These are phyloP conservation scores for Neurospora discreta DNA, from an alignment of 495 filamentous ascomycete genomes.

Conservation along the genomic window DNA sequence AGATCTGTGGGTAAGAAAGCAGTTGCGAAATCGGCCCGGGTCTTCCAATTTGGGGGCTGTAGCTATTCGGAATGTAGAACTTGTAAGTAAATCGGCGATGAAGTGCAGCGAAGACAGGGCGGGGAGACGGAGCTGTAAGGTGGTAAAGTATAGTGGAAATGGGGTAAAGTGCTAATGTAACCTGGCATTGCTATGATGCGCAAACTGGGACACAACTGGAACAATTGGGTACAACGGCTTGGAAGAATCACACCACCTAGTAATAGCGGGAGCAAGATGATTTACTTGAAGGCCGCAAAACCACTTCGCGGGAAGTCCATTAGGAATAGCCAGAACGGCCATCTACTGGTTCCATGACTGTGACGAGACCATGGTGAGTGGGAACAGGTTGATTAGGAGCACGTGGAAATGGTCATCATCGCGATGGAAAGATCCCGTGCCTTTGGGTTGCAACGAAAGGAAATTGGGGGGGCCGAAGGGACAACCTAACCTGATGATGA, in stretches of 20 bases:
- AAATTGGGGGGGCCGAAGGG: neutral
- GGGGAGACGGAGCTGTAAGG: neutral
- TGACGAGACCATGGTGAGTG: neutral
- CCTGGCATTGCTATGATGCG: neutral
- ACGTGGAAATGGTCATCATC: neutral
- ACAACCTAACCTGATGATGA: too few species aligned
- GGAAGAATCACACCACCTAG: too few species aligned
- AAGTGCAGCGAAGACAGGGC: neutral
- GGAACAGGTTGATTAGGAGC: neutral
- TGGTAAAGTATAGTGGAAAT: neutral
- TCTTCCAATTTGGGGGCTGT: neutral
- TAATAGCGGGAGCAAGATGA: too few species aligned
- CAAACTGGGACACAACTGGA: too few species aligned
- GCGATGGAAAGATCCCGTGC: neutral
- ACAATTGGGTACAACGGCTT: too few species aligned
- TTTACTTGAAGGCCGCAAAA: too few species aligned
- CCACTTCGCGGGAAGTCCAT: neutral
- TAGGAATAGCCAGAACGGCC: neutral
- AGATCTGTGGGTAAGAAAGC: neutral
- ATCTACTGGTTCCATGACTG: neutral
- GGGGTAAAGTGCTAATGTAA: neutral
- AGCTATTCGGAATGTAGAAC: neutral
- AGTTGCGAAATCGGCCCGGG: neutral
- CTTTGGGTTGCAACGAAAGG: neutral
- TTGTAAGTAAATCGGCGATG: neutral